phyloP scores from a whole-genome alignment of 208 protist genomes.

The Vickermania ingenoplastis region DNA sequence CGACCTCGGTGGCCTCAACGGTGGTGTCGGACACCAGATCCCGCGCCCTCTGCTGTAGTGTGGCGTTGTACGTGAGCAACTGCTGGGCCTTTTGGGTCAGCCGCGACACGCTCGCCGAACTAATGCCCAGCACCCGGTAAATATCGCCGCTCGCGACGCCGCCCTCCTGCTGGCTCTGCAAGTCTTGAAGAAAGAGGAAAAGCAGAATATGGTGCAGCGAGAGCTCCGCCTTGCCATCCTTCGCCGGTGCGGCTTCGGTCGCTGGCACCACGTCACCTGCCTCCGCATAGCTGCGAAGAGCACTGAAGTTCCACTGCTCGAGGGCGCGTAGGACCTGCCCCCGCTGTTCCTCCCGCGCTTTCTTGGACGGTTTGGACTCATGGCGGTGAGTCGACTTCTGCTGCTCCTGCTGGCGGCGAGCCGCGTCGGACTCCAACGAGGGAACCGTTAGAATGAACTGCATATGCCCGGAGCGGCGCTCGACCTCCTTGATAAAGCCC shows the following conservation, averaged over 20 bases:
- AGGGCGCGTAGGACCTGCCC: neutral
- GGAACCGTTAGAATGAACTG: neutral
- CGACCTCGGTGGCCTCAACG: too few relatives aligned
- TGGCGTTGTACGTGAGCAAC: neutral
- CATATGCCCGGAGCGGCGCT: neutral
- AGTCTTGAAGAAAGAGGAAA: neutral
- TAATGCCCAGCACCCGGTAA: neutral
- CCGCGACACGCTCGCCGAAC: neutral
- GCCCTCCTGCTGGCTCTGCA: neutral
- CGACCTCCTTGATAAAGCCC: conserved; percentile 18
- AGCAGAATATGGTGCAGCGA: neutral
- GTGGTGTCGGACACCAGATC: too few relatives aligned
- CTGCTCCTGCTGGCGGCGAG: neutral
- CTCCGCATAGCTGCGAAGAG: neutral
- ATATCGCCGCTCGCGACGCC: neutral
- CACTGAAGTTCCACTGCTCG: neutral
- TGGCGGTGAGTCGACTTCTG: neutral
- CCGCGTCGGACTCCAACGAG: neutral
- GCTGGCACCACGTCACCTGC: neutral
- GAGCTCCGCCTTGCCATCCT: neutral
- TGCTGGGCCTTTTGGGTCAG: neutral
- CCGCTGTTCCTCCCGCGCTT: neutral
- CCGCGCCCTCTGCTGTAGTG: neutral
- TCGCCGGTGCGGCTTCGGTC: neutral
- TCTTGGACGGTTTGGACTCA: neutral